A percentile compares a stretch with the other conserved stretches of the same genome.
Conservation (phyloP, 139 green algal species). For the Nannochloris sp. region DNA sequence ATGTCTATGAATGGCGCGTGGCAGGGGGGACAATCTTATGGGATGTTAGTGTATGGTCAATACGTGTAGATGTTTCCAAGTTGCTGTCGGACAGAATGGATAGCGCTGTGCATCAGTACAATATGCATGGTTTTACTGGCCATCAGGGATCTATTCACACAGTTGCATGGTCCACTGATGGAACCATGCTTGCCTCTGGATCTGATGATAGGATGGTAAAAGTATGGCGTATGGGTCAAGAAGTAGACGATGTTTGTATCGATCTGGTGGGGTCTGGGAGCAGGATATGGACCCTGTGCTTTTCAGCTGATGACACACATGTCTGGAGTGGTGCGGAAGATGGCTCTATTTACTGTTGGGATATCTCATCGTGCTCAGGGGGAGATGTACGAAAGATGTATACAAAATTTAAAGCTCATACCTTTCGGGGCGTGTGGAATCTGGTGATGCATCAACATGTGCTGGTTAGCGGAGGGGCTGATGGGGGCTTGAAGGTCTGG, state of each 20-base stretch:
- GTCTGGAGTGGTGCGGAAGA: constrained; percentile 32
- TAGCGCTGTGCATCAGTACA: constrained; percentile 3
- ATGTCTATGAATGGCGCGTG: constrained; percentile 12
- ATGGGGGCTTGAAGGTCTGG: constrained; percentile 34
- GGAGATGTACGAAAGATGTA: background rate
- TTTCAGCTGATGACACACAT: constrained; percentile 1
- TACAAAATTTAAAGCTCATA: constrained; percentile 22
- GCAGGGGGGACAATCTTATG: constrained; percentile 37
- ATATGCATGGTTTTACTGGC: constrained; percentile 21
- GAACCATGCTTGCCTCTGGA: constrained; percentile 25
- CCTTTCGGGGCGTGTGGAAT: constrained; percentile 27
- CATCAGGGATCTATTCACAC: constrained; percentile 48
- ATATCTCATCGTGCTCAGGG: constrained; percentile 1
- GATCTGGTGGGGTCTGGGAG: constrained; percentile 25
- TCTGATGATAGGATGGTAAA: constrained; percentile 39
- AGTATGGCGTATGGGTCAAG: constrained; percentile 22
- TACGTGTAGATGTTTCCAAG: background rate
- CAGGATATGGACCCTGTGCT: constrained; percentile 27
- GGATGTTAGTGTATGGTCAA: constrained; percentile 35
- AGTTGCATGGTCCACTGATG: constrained; percentile 30
- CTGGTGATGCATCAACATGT: background rate
- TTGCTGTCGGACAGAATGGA: background rate
- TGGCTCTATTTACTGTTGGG: constrained; percentile 28
- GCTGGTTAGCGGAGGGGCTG: constrained; percentile 30
- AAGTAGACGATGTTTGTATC: background rate